Evolutionary conservation across 2,329 filamentous ascomycete genomes (phyloP), one percentile per base, ranked within the genome.

Genomic region (Lasiodiplodia citricola): DNA sequence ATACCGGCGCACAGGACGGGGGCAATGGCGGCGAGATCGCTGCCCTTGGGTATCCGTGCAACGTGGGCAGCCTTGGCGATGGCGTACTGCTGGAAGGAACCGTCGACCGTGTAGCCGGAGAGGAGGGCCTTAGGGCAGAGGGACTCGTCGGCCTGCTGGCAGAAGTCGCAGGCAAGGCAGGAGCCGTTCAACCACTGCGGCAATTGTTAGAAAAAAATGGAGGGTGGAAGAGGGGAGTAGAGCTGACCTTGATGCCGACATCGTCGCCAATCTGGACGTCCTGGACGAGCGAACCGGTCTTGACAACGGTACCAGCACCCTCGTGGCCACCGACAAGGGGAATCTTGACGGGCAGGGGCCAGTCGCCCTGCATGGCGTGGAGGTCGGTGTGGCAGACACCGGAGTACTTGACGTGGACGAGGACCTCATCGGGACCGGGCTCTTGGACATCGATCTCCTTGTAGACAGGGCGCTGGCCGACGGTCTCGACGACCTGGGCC

Each of bases 41-140:
- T 87, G 18, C 91, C 88, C 80, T 94, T 91, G 72, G 92, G 92
- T 72, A 97, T 91, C 73, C 91, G 89, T 35, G 93, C 92, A 18
- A 96, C 89, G 80, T 97, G 92, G 21, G 91, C 88, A 18, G 93
- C 94, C 81, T 97, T 96, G 73, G 90, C 94, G 73, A 97, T 88
- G 79, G 88, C 89, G 84, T 97, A 97, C 84, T 97, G 90, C 85
- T 97, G 94, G 87, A 97, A 97, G 52, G 90, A 90, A 38, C 94
- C 94, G 79, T 97, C 92, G 78, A 97, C 93, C 4, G 93, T 96
- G 87, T 96, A 97, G 68, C 95, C 95, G 0, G 93, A 96, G 51
- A 97, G 87, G 44, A 87, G 83, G 31, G 92, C 88, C 70, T 92
- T 84, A 18, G 87, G 80, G 83, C 95, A 98, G 6, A 97, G 90